Evolutionary conservation across 129 eudicot species (phyloP).

Genomic region (Ambrosia artemisiifolia): DNA sequence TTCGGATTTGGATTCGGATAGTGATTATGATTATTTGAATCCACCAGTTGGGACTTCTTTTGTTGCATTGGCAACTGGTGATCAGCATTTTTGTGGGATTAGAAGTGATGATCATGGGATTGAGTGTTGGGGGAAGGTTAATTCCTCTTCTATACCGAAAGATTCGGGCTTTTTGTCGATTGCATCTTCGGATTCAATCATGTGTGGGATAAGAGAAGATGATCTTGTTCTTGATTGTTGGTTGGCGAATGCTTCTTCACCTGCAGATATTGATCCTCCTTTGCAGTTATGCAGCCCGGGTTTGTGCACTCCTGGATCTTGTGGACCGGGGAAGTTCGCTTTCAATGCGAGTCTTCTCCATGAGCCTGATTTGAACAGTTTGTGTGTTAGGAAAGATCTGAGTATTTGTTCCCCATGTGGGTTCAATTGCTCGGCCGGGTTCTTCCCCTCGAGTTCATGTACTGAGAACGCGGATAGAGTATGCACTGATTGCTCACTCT

Average conservation of each 20-base stretch:
- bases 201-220: conserved; percentile 84
- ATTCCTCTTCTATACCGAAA: conserved; percentile 67
- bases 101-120: conserved; percentile 75
- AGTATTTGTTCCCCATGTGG: conserved; percentile 89
- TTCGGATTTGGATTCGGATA: neutral
- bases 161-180: conserved; percentile 73
- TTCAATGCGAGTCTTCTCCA: conserved; percentile 83
- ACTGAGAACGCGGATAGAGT: conserved; percentile 62
- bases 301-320: conserved; percentile 57
- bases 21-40: conserved; percentile 2
- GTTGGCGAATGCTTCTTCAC: conserved; percentile 49
- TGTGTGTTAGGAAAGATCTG: conserved; percentile 79
- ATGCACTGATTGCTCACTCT: conserved; percentile 87
- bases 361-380: conserved; percentile 71
- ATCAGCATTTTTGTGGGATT: conserved; percentile 77
- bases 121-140: conserved; percentile 83
- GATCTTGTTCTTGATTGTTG: conserved; percentile 96
- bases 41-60: conserved; percentile 55
- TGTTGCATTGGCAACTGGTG: conserved; percentile 67
- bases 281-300: conserved; percentile 97
- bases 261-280: conserved; percentile 73
- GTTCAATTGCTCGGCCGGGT: conserved; percentile 67
- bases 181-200: conserved; percentile 58
- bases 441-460: conserved; percentile 78
- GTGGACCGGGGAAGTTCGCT: conserved; percentile 61